phyloP scores from a whole-genome alignment of 2,329 filamentous ascomycete species.

The Coniochaeta sp. region DNA sequence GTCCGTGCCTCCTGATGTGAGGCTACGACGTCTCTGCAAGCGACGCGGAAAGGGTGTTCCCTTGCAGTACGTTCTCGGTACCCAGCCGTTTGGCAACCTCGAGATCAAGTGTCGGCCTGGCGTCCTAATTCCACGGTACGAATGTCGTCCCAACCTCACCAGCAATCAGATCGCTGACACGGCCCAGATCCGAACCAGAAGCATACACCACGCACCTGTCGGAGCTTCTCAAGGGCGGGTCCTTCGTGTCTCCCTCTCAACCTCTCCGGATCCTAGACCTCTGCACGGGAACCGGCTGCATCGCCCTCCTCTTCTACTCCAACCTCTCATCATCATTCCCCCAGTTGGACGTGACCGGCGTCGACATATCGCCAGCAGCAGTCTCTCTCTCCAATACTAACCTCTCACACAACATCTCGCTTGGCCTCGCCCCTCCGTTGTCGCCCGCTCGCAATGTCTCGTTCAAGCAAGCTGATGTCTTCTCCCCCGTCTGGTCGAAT shows the following conservation, averaged over 20 bases:
- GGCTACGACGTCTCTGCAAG: conserved; percentile 30
- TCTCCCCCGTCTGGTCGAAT: conserved; percentile 9
- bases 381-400: conserved; percentile 62
- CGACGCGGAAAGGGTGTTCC: conserved; percentile 58
- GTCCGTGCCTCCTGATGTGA: conserved; percentile 4
- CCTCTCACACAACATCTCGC: conserved; percentile 38
- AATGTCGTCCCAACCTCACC: background rate
- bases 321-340: conserved; percentile 33
- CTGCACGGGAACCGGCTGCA: conserved; percentile 88
- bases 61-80: conserved; percentile 82
- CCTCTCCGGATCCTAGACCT: conserved; percentile 62
- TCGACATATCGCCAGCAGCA: conserved; percentile 66
- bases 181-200: conserved; percentile 58
- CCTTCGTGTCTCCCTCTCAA: conserved; percentile 3
- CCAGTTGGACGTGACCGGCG: conserved; percentile 49
- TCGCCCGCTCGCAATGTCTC: background rate
- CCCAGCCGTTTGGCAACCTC: conserved; percentile 79
- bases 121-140: conserved; percentile 75
- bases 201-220: conserved; percentile 55
- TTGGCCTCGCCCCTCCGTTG: conserved; percentile 5
- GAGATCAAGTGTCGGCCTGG: conserved; percentile 70
- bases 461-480: conserved; percentile 13
- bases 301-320: conserved; percentile 66
- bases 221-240: conserved; percentile 25
- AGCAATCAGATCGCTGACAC: background rate